phyloP scores from a whole-genome alignment of 139 green algal genomes.

The Gonium pectorale region DNA sequence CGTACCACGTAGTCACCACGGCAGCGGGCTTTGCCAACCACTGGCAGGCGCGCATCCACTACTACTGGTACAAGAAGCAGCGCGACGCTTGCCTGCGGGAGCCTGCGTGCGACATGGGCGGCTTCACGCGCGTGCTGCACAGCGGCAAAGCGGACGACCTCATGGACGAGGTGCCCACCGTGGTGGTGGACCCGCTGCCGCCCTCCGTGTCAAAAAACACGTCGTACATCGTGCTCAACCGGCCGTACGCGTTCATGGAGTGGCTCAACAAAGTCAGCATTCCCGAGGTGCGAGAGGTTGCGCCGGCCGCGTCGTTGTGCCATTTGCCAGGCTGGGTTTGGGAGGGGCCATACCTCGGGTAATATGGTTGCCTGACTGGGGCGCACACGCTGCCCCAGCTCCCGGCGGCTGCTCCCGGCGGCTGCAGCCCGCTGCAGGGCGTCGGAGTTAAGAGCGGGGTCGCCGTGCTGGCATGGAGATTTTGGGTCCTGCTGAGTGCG shows the following conservation, averaged over 20 bases:
- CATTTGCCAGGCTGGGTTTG: no score
- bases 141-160: conserved; percentile 83
- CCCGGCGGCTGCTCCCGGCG: no score
- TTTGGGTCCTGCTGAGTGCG: no score
- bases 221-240: conserved; percentile 93
- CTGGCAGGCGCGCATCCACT: conserved; percentile 72
- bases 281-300: conserved; percentile 21
- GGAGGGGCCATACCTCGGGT: no score
- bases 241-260: conserved; percentile 92
- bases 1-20: conserved; percentile 85
- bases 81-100: conserved; percentile 74
- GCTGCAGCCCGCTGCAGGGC: no score
- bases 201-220: conserved; percentile 63
- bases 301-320: no score
- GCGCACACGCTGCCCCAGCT: no score
- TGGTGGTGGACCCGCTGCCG: conserved; percentile 90
- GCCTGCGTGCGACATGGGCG: conserved; percentile 43
- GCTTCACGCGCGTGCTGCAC: conserved; percentile 78
- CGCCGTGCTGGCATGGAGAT: no score
- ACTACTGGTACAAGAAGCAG: conserved; percentile 73
- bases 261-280: conserved; percentile 70
- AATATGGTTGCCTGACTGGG: no score
- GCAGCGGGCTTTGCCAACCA: conserved; percentile 79
- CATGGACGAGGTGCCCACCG: conserved; percentile 96
- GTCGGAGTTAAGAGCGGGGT: no score